Base-by-base conservation (phyloP, 306 rosid genomes). In the Nissolia schottii region DNA sequence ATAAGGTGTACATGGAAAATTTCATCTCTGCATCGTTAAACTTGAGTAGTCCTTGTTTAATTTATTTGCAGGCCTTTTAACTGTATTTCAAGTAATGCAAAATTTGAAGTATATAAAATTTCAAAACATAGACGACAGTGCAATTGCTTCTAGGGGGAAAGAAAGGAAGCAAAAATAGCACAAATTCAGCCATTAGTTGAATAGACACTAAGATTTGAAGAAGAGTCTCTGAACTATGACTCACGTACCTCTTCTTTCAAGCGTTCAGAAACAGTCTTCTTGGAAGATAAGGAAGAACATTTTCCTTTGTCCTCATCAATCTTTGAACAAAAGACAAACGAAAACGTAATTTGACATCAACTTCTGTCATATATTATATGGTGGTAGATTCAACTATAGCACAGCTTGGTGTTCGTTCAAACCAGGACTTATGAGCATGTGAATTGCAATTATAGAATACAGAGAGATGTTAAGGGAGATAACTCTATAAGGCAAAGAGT, bases 281-380 rank as follows among this genome's bases (percentile, higher is more conserved):
- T 85, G 66, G 73, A 71, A 53, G 91, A 56, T 37, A 76, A 59
- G 59, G 91, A 71, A 61, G 92, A 83, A 75, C 80, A 73, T 88
- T 94, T 91, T 57, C 84, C 89, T 86, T 91, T 94, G 72, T 91
- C 97, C 73, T 87, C 96, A 14, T 94, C 96, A 64, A 74, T 64
- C 98, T 94, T 85, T 62, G 71, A 56, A 81, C 75, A 59, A 49
- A 74, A 78, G 24, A 67, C 6, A 61, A 59, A 45, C 8, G 7
- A 45, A 41, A 45, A 15, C 3, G 5, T 15, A 81, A 57, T 49
- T 34, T 60, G 64, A 66, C 15, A 79, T 20, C 63, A 67, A 48
- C 60, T 38, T 49, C 22, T 3, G 5, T 53, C 67, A 63, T 61
- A 40, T 45, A 62, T 54, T n/a, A 77, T 53, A 63, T 22, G 67